phyloP scores from a whole-genome alignment of 495 filamentous ascomycete species.

The Glutinoglossum americanum region DNA sequence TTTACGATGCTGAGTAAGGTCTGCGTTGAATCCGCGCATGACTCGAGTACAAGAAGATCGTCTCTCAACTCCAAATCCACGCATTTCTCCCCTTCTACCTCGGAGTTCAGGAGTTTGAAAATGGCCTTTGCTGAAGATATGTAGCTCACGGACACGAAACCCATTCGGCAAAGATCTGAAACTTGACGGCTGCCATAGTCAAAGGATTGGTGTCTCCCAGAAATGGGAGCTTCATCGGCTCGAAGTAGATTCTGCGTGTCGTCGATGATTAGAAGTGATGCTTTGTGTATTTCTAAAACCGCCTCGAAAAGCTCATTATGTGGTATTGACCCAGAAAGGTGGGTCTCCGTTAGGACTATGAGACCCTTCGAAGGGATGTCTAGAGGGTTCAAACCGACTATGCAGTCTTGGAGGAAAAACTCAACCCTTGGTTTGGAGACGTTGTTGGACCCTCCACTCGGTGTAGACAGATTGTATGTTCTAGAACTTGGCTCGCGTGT shows the following conservation, averaged over 20 bases:
- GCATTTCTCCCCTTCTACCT: constrained; percentile 33
- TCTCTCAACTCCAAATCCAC: constrained; percentile 65
- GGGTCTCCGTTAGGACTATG: constrained; percentile 56
- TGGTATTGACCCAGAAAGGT: constrained; percentile 38
- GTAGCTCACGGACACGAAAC: constrained; percentile 66
- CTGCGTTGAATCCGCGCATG: constrained; percentile 91
- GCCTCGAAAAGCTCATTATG: constrained; percentile 36
- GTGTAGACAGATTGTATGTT: background rate
- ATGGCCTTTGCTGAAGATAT: constrained; percentile 56
- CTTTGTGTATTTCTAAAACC: constrained; percentile 48
- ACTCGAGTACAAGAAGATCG: constrained; percentile 75
- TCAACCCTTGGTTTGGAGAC: constrained; percentile 40
- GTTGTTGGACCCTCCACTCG: constrained; percentile 16
- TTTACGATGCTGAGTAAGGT: constrained; percentile 67
- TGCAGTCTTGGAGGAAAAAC: constrained; percentile 52
- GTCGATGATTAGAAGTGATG: constrained; percentile 65
- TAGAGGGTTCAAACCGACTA: constrained; percentile 71
- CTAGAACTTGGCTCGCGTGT: background rate
- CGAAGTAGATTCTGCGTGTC: constrained; percentile 22
- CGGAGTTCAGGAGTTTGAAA: constrained; percentile 31
- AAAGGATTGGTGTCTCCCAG: constrained; percentile 22
- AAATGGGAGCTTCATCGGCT: background rate
- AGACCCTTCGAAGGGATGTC: constrained; percentile 49
- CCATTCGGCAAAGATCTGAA: constrained; percentile 38
- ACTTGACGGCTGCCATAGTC: constrained; percentile 34